Evolutionary conservation across 306 rosid genomes (phyloP).

Genomic region (Senna tora): DNA sequence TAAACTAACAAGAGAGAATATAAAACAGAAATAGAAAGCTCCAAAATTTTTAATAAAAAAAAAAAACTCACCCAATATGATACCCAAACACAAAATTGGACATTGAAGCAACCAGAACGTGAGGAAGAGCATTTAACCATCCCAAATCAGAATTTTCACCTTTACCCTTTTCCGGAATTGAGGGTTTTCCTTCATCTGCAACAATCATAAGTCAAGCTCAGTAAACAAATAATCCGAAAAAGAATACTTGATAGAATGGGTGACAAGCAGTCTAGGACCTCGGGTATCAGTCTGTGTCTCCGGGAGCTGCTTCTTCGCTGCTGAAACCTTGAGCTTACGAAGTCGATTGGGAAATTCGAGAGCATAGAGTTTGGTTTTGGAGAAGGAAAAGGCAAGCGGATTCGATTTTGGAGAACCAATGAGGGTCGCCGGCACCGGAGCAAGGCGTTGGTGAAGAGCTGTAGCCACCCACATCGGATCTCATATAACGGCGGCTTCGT

Average conservation of each 20-base stretch:
- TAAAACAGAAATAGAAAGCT: not conserved
- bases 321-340: slow-evolving; percentile 38
- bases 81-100: slow-evolving; percentile 86
- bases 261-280: slow-evolving; percentile 35
- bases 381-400: not conserved
- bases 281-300: slow-evolving; percentile 25
- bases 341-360: slow-evolving; percentile 32
- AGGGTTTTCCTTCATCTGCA: slow-evolving; percentile 49
- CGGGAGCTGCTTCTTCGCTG: slow-evolving; percentile 49
- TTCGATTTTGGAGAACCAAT: slow-evolving; percentile 20
- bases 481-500: not conserved
- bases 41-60: not conserved
- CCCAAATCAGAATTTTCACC: slow-evolving; percentile 50
- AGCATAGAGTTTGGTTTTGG: slow-evolving; percentile 9
- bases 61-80: slow-evolving; percentile 75
- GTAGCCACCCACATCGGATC: slow-evolving; percentile 47
- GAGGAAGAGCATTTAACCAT: slow-evolving; percentile 87
- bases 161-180: slow-evolving; percentile 22
- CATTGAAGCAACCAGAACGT: slow-evolving; percentile 72
- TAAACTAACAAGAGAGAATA: not conserved
- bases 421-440: not conserved
- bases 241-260: not conserved
- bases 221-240: not conserved
- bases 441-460: slow-evolving; percentile 9
- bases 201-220: not conserved